Evolutionary conservation across 345 rosid genomes (phyloP).

Genomic region (Odontarrhena argentea): DNA sequence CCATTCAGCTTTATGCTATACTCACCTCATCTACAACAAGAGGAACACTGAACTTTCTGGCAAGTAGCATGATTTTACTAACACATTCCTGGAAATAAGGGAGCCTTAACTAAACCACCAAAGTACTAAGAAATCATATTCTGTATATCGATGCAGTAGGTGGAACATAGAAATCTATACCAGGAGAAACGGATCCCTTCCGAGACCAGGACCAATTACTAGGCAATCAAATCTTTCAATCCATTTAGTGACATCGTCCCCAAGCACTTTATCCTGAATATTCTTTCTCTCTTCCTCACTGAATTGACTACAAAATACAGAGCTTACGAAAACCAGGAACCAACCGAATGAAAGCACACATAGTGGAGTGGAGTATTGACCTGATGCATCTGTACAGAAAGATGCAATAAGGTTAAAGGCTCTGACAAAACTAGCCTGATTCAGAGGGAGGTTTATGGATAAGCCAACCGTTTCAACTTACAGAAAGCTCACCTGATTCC

Average conservation of each 20-base stretch:
- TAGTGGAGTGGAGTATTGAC: background rate
- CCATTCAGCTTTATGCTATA: background rate
- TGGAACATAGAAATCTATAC: slow-evolving; percentile 41
- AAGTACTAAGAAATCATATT: slow-evolving; percentile 1
- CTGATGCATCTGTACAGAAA: background rate
- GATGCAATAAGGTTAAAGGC: slow-evolving; percentile 14
- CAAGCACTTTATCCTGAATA: slow-evolving; percentile 57
- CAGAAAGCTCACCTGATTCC: slow-evolving; percentile 65
- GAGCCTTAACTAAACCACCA: background rate
- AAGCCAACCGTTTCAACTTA: slow-evolving; percentile 43
- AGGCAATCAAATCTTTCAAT: slow-evolving; percentile 95
- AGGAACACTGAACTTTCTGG: slow-evolving; percentile 71
- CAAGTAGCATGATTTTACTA: slow-evolving; percentile 68
- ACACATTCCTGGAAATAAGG: slow-evolving; percentile 67
- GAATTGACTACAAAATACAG: slow-evolving; percentile 26
- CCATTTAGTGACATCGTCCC: slow-evolving; percentile 79
- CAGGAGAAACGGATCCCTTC: slow-evolving; percentile 90
- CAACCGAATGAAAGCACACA: background rate
- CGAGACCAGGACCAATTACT: slow-evolving; percentile 96
- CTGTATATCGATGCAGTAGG: slow-evolving; percentile 8
- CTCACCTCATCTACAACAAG: slow-evolving; percentile 87
- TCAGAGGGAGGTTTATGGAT: slow-evolving; percentile 47
- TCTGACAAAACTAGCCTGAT: slow-evolving; percentile 39
- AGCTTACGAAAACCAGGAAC: background rate
- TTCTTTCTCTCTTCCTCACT: slow-evolving; percentile 58